These are phyloP conservation scores for Globisporangium ultimum DNA, from an alignment of 352 stramenopile genomes.

Conservation along the genomic window DNA sequence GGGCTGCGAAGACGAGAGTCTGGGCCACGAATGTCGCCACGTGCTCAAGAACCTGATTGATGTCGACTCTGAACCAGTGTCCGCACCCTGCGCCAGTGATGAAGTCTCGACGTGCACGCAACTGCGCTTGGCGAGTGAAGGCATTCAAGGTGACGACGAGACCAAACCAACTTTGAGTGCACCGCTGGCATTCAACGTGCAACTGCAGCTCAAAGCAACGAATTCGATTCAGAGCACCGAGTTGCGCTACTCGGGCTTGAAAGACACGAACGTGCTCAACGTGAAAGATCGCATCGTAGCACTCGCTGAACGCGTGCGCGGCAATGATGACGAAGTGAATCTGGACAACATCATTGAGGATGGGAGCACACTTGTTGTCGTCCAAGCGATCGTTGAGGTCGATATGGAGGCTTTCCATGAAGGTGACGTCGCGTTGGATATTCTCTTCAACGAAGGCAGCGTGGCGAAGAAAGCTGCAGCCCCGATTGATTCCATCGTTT, in stretches of 20 bases:
- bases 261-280: constrained; percentile 63
- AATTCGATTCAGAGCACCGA: constrained; percentile 27
- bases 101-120: constrained; percentile 28
- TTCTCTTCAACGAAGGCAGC: constrained; percentile 55
- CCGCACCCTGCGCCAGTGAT: constrained; percentile 12
- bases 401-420: constrained; percentile 30
- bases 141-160: constrained; percentile 7
- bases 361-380: constrained; percentile 57
- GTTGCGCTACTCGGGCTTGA: constrained; percentile 54
- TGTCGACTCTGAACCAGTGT: constrained; percentile 32
- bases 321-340: constrained; percentile 42
- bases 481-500: constrained; percentile 4
- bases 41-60: constrained; percentile 50
- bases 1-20: constrained; percentile 62
- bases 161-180: constrained; percentile 11
- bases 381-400: constrained; percentile 61
- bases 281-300: constrained; percentile 63
- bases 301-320: constrained; percentile 28
- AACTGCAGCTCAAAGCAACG: constrained; percentile 46
- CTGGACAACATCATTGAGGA: constrained; percentile 73
- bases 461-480: not conserved
- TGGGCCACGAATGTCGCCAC: constrained; percentile 44
- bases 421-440: constrained; percentile 57
- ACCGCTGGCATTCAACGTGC: constrained; percentile 45
- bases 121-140: constrained; percentile 42